Evolutionary conservation across 176 grass and related monocot species (phyloP).

Genomic region (Musa troglodytarum): DNA sequence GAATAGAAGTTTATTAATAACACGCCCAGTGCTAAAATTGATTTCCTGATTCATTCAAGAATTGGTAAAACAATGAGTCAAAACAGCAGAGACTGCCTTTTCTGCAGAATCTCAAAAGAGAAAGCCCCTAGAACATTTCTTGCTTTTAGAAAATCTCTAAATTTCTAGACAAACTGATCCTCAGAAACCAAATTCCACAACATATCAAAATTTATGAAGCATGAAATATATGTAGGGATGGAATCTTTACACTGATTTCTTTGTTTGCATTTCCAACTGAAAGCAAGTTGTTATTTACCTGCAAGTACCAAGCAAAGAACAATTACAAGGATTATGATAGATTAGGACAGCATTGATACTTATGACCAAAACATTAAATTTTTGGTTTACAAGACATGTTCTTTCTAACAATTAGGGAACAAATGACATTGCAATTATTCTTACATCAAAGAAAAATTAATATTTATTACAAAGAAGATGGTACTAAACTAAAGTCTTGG

Average conservation of each 20-base stretch:
- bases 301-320: conserved; percentile 29
- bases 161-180: background rate
- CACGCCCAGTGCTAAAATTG: conserved; percentile 96
- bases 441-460: background rate
- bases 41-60: conserved; percentile 45
- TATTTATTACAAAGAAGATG: background rate
- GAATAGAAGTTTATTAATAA: conserved; percentile 81
- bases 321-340: conserved; percentile 18
- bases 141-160: background rate
- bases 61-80: background rate
- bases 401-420: background rate
- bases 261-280: conserved; percentile 78
- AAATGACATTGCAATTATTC: too few species aligned
- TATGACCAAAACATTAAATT: background rate
- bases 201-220: background rate
- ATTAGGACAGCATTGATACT: background rate
- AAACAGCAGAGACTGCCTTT: background rate
- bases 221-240: conserved; percentile 15
- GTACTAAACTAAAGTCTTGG: background rate
- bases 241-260: conserved; percentile 77
- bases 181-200: background rate
- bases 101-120: background rate
- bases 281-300: conserved; percentile 99
- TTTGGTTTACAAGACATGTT: background rate
- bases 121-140: background rate